These are phyloP conservation scores for Stemphylium beticola DNA, from an alignment of 2,329 filamentous ascomycete genomes.

Conservation along the genomic window DNA sequence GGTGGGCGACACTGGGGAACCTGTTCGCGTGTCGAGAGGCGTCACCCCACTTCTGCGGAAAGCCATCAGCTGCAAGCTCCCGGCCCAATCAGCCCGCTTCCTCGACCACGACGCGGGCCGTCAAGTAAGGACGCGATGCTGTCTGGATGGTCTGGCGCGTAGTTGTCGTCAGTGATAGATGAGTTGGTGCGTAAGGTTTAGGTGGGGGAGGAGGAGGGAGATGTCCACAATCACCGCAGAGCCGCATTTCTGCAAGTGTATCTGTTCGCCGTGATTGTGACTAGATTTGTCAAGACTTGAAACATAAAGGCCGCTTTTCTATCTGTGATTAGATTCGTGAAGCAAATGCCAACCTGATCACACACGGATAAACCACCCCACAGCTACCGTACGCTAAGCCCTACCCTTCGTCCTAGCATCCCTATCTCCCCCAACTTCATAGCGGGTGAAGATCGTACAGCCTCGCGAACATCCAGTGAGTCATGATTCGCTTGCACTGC, in stretches of 20 bases:
- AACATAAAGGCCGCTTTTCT: background rate
- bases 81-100: conserved; percentile 11
- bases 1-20: conserved; percentile 18
- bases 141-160: conserved; percentile 6
- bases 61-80: conserved; percentile 10
- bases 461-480: conserved; percentile 18
- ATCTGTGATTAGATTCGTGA: background rate
- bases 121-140: conserved; percentile 4
- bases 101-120: background rate
- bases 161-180: conserved; percentile 8
- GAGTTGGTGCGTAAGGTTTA: background rate
- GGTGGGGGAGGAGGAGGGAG: background rate
- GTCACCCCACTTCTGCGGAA: conserved; percentile 15
- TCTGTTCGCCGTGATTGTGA: background rate
- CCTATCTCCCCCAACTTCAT: conserved; percentile 4
- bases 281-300: background rate
- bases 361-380: background rate
- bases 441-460: conserved; percentile 4
- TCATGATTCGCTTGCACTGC: conserved; percentile 17
- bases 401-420: conserved; percentile 12
- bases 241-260: conserved; percentile 8
- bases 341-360: background rate
- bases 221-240: conserved; percentile 16
- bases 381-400: conserved; percentile 18
- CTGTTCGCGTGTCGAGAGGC: conserved; percentile 10